phyloP scores from a whole-genome alignment of 306 rosid genomes.

The Hippophae tibetana region DNA sequence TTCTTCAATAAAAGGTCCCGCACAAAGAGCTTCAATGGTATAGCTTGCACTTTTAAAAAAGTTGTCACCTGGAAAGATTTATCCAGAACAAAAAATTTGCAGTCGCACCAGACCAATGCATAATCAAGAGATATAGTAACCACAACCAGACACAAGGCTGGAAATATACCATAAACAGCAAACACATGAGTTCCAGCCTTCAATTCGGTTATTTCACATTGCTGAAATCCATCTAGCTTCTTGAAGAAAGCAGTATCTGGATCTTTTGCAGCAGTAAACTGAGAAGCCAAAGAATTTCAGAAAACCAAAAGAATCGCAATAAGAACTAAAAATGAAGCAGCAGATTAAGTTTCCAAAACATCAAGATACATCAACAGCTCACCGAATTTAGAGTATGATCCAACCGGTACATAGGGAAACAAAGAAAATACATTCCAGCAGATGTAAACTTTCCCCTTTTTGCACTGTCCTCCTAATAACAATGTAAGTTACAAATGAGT shows the following conservation, averaged over 20 bases:
- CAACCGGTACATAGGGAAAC: slow-evolving; percentile 91
- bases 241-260: slow-evolving; percentile 90
- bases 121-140: slow-evolving; percentile 18
- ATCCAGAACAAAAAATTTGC: slow-evolving; percentile 4
- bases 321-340: not conserved
- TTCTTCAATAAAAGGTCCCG: slow-evolving; percentile 60
- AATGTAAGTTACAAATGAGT: slow-evolving; percentile 12
- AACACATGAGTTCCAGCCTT: slow-evolving; percentile 92
- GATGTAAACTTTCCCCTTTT: slow-evolving; percentile 82
- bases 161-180: slow-evolving; percentile 76
- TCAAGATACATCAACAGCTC: slow-evolving; percentile 24
- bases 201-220: slow-evolving; percentile 80
- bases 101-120: slow-evolving; percentile 4
- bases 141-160: not conserved
- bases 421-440: slow-evolving; percentile 97
- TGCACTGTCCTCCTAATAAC: slow-evolving; percentile 74
- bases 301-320: slow-evolving; percentile 17
- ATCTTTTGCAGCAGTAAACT: slow-evolving; percentile 91
- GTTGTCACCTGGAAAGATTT: slow-evolving; percentile 72
- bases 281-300: slow-evolving; percentile 16
- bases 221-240: slow-evolving; percentile 89
- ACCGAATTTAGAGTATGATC: slow-evolving; percentile 76
- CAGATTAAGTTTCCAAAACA: not conserved
- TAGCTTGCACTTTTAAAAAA: slow-evolving; percentile 92
- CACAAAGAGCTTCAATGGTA: slow-evolving; percentile 79